Conservation (phyloP, 192 early-diverging fungal species). For the Entomortierella chlamydospora region DNA sequence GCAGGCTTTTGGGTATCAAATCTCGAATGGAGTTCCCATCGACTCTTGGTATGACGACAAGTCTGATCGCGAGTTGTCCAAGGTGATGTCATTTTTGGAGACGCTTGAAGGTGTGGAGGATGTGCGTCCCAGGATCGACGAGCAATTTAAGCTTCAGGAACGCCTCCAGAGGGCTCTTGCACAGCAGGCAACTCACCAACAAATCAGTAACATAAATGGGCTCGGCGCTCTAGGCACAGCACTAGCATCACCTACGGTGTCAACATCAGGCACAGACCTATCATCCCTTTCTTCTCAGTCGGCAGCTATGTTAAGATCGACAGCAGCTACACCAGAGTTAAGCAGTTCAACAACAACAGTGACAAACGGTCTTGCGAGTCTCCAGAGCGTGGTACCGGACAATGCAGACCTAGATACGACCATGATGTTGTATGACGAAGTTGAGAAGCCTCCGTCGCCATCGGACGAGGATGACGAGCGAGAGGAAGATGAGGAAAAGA, state of each 20-base stretch:
- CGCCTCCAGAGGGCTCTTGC: constrained; percentile 26
- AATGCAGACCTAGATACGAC: constrained; percentile 26
- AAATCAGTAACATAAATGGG: constrained; percentile 33
- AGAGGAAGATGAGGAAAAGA: constrained; percentile 27
- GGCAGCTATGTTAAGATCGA: background rate
- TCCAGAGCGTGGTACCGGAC: constrained; percentile 29
- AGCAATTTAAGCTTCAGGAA: constrained; percentile 58
- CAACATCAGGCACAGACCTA: background rate
- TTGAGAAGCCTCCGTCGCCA: constrained; percentile 37
- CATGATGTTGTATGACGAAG: constrained; percentile 35
- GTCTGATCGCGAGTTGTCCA: constrained; percentile 70
- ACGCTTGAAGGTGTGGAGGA: constrained; percentile 69
- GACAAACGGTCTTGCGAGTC: constrained; percentile 15
- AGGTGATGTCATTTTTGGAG: constrained; percentile 71
- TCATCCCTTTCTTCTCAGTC: background rate
- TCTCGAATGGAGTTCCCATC: constrained; percentile 79
- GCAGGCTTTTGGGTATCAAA: constrained; percentile 81
- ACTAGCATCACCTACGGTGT: constrained; percentile 10
- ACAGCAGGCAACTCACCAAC: constrained; percentile 29
- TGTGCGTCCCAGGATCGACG: constrained; percentile 74
- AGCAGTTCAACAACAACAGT: background rate
- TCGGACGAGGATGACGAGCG: constrained; percentile 31
- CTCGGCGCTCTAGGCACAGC: constrained; percentile 20
- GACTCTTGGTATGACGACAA: constrained; percentile 80
- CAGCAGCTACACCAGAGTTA: background rate